A percentile compares a stretch with the other conserved stretches of the same genome.
Conservation (phyloP, 148 eudicot genomes). For the Linanthus parryae region DNA sequence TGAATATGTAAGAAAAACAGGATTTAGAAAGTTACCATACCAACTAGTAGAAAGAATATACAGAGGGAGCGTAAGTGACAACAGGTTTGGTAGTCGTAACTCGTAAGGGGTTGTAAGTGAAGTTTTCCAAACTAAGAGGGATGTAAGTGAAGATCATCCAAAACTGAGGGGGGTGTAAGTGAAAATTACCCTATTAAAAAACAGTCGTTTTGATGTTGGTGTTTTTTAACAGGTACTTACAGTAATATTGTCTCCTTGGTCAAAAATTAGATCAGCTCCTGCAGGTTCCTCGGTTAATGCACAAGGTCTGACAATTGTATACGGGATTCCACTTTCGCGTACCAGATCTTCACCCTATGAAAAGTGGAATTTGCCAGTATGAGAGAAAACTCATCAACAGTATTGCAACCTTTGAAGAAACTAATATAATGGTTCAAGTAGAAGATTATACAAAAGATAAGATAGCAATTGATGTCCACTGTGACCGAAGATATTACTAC, state of each 20-base stretch:
- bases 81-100: too few relatives aligned
- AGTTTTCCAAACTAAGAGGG: too few relatives aligned
- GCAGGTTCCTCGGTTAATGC: conserved; percentile 98
- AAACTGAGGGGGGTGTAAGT: too few relatives aligned
- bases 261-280: conserved; percentile 98
- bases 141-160: too few relatives aligned
- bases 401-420: too few relatives aligned
- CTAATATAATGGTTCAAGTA: not conserved
- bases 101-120: too few relatives aligned
- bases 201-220: too few relatives aligned
- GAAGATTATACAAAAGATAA: not conserved
- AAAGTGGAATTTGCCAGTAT: conserved; percentile 9
- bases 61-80: too few relatives aligned
- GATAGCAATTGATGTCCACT: not conserved
- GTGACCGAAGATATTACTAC: not conserved
- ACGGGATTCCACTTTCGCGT: conserved; percentile 93
- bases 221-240: conserved; percentile 21
- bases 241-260: conserved; percentile 94
- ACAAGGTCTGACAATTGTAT: conserved; percentile 84
- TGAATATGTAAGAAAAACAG: too few relatives aligned
- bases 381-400: conserved; percentile 6
- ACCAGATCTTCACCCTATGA: conserved; percentile 94
- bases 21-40: too few relatives aligned
- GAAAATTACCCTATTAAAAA: too few relatives aligned
- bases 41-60: too few relatives aligned